Percentiles rank a stretch among this genome's conserved stretches.
Conservation (phyloP, 345 rosid genomes). For the Nasturtium officinale region DNA sequence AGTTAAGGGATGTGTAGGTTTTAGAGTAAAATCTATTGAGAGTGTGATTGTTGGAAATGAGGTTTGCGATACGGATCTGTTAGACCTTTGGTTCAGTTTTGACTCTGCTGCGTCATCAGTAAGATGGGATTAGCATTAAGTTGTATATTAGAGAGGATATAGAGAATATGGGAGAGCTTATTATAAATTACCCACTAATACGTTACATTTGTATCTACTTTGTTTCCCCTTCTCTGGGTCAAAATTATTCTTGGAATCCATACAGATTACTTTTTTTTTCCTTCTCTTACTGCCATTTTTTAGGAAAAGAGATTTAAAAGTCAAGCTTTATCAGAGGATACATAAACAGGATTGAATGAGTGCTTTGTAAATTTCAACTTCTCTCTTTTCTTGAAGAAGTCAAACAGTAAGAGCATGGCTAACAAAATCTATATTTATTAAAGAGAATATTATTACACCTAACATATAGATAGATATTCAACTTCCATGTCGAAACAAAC, state of each 20-base stretch:
- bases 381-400: background rate
- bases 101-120: slow-evolving; percentile 23
- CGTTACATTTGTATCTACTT: slow-evolving; percentile 27
- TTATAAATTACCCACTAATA: slow-evolving; percentile 33
- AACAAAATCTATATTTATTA: background rate
- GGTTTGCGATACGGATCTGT: background rate
- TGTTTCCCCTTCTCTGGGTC: slow-evolving; percentile 20
- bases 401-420: background rate
- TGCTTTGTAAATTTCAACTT: background rate
- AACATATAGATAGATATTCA: background rate
- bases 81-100: slow-evolving; percentile 39
- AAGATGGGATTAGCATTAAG: slow-evolving; percentile 35
- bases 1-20: slow-evolving; percentile 21
- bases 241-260: slow-evolving; percentile 36
- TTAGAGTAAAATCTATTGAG: slow-evolving; percentile 24
- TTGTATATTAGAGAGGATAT: slow-evolving; percentile 43
- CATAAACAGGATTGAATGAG: background rate
- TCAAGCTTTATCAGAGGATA: background rate
- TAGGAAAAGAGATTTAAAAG: background rate
- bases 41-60: slow-evolving; percentile 35
- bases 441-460: background rate
- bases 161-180: slow-evolving; percentile 32
- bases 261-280: background rate
- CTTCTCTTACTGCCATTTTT: background rate
- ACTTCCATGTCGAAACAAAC: background rate